Evolutionary conservation across 2,329 filamentous ascomycete genomes (phyloP), one percentile per base, ranked within the genome.

Genomic region (Colletotrichum costaricense): DNA sequence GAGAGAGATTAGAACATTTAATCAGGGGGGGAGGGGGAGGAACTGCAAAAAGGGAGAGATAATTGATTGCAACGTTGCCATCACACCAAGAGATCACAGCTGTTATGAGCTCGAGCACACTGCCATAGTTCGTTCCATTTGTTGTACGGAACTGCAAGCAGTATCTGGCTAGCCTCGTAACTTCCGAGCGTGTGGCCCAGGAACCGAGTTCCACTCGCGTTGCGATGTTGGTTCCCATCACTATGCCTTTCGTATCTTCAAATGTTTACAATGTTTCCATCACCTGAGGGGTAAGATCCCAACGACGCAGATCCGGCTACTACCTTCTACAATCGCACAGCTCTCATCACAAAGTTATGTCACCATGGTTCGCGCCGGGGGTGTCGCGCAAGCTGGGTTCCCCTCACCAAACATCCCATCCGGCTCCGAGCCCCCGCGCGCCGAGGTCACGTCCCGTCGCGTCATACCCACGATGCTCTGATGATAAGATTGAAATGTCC

Each of bases 41-140:
- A 49, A 49, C 7, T n/a, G 19, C 12, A 60, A 16, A 62, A 16
- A 30, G 59, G 16, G 30, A 65, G 30, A 65, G 19, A 49, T 8
- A 19, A 8, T 49, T 11, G 24, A 65, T 65, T 65, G 63, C 33
- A 65, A 65, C 63, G 63, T 65, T 65, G 63, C 63, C n/a, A 57
- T 65, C 33, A 30, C 5, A 42, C 24, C 52, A 11, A 19, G 2
- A 6, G 14, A 35, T 35, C 12, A 38, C 16, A 46, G 8, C 1
- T 28, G n/a, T 16, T 19, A 3, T 16, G n/a, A 22, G 16, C 3
- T 35, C 0, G 7, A 14, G n/a, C 12, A 33, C 28, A 28, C 28
- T 2, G 1, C 12, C 16, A n/a, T 2, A 35, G 22, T 19, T 42
- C 33, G 2, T 58, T 7, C 14, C 8, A 2, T 1, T 11, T n/a